Percentiles rank a stretch among this genome's conserved stretches.
Evolutionary conservation across 352 stramenopile species (phyloP).

Genomic region (Globisporangium orthogonon): DNA sequence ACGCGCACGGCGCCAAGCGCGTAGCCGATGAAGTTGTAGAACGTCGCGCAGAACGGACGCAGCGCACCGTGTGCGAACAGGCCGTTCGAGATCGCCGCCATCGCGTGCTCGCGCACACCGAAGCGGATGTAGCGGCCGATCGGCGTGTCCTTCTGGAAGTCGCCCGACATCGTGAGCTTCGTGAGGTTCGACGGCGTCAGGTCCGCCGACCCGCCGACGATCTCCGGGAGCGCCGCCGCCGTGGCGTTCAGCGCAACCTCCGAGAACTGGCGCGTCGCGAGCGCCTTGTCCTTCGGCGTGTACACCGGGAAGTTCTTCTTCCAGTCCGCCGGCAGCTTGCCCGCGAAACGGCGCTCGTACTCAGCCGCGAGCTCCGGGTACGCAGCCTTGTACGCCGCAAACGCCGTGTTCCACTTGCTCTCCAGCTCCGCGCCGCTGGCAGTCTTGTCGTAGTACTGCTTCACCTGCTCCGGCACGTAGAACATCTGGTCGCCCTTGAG

Average conservation of each 20-base stretch:
- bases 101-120: constrained; percentile 98
- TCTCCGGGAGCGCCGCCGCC: constrained; percentile 90
- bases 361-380: constrained; percentile 93
- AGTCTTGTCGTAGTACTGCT: constrained; percentile 88
- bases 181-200: constrained; percentile 98
- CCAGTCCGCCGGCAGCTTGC: constrained; percentile 90
- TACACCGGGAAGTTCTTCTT: constrained; percentile 91
- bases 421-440: constrained; percentile 61
- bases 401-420: constrained; percentile 89
- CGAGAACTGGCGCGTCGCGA: constrained; percentile 94
- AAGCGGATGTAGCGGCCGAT: constrained; percentile 97
- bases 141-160: constrained; percentile 97
- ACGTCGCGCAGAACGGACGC: constrained; percentile 98
- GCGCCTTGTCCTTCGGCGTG: constrained; percentile 78
- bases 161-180: constrained; percentile 90
- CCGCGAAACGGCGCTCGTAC: constrained; percentile 91
- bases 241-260: constrained; percentile 95
- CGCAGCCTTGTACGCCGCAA: constrained; percentile 86
- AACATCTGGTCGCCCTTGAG: constrained; percentile 92
- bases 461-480: constrained; percentile 91
- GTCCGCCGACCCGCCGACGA: constrained; percentile 98
- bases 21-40: constrained; percentile 99
- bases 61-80: constrained; percentile 96
- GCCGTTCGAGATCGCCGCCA: constrained; percentile 98
- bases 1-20: constrained; percentile 93